Evolutionary conservation across 202 grass and related monocot genomes (phyloP), one percentile per base, ranked within the genome.

Genomic region (Eragrostis tef): DNA sequence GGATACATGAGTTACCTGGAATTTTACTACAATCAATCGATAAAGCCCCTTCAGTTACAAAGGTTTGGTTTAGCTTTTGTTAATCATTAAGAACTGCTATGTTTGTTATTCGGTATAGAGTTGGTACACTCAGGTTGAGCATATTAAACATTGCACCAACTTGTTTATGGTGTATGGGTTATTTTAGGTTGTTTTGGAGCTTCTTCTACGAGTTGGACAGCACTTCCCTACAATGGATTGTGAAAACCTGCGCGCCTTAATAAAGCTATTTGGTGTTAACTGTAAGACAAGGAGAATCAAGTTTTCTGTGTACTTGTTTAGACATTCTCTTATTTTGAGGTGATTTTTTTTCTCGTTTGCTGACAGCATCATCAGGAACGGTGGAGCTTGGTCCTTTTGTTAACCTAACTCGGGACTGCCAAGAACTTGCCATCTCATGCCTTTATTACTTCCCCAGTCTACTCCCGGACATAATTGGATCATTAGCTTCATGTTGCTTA

Each of bases 401-500:
- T 78, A 86, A 88, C 31, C 79, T 93, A 52, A 74, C 85, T 4
- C 20, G 3, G 2, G 92, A 93, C 62, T 93, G 92, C 85, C 88
- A 98, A 87, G 88, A 91, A 72, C 83, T 98, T 81, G 90, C 92
- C 24, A 68, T 91, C 44, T 91, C 84, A 78, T 91, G 90, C 70
- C 86, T 98, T 61, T 95, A 90, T 87, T 93, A 98, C 80, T 95
- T 93, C 75, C 89, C 90, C 54, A 88, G 53, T 64, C 71, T 95
- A 80, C 83, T 83, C 53, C 79, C 82, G 66, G 90, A 93, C 58
- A 81, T 91, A 78, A 54, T 98, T 6, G 54, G 80, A 77, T 80
- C 85, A 82, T 87, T 98, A 75, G 75, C 77, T 25, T 90, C 67
- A 57, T 91, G 88, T 86, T 98, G 92, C 81, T 91, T 98, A 88